phyloP scores from a whole-genome alignment of 208 protist genomes.

The Tritrichomonas foetus region DNA sequence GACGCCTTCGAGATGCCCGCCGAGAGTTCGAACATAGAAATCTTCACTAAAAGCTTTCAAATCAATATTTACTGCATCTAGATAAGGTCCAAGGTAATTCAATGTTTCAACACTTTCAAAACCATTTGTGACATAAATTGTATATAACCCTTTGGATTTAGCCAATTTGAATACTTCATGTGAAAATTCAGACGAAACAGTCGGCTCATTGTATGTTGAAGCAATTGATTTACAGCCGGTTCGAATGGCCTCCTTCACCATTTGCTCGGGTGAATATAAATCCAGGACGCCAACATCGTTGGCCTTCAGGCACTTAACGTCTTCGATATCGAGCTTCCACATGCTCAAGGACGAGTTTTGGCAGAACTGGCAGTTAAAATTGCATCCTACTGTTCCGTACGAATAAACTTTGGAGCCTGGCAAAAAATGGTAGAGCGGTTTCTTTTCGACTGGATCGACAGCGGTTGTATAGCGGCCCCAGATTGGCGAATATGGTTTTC shows the following conservation, averaged over 20 bases:
- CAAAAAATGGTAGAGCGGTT: conserved; percentile 15
- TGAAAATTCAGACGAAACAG: not conserved
- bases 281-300: not conserved
- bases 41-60: conserved; percentile 8
- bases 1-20: not conserved
- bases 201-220: conserved; percentile 27
- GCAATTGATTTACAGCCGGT: not conserved
- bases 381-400: conserved; percentile 34
- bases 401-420: conserved; percentile 23
- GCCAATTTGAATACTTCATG: conserved; percentile 8
- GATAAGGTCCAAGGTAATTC: not conserved
- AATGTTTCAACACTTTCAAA: conserved; percentile 33
- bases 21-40: not conserved
- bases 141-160: not conserved
- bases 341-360: conserved; percentile 26
- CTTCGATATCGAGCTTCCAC: conserved; percentile 32
- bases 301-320: not conserved
- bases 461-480: not conserved
- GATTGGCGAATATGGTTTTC: not conserved
- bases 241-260: not conserved
- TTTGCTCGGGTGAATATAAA: not conserved
- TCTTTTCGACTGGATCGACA: conserved; percentile 26
- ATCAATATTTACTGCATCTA: conserved; percentile 27
- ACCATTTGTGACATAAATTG: conserved; percentile 36
- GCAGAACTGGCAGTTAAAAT: conserved; percentile 32